Percentiles rank a stretch among this genome's conserved stretches.
Evolutionary conservation across 495 filamentous ascomycete genomes (phyloP).

Genomic region (Penicillium roqueforti): DNA sequence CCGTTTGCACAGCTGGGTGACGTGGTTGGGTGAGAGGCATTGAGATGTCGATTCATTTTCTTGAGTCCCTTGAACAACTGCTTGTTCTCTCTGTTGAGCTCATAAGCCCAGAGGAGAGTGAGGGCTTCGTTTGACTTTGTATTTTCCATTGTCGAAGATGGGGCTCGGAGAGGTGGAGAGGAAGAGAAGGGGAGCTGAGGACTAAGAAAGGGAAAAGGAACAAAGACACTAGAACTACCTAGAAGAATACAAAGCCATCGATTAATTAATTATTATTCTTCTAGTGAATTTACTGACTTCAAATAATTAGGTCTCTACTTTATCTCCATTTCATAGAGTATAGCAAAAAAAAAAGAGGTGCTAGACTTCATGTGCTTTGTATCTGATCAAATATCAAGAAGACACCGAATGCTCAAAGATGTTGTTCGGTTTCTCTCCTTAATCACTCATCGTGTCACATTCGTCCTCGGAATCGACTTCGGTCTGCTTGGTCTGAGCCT

Average conservation of each 20-base stretch:
- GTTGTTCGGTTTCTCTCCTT: neutral
- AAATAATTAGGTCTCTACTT: too few relatives aligned
- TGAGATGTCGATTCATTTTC: neutral
- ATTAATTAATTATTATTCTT: too few relatives aligned
- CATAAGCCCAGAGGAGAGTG: conserved; percentile 7
- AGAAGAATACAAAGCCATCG: too few relatives aligned
- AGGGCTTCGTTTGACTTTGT: neutral
- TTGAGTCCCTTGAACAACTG: conserved; percentile 3
- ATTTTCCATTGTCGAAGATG: neutral
- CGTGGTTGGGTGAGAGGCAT: neutral
- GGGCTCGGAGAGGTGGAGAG: neutral
- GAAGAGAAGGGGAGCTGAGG: neutral
- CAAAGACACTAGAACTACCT: too few relatives aligned
- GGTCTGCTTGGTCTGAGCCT: neutral
- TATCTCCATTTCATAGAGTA: too few relatives aligned
- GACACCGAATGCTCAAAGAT: too few relatives aligned
- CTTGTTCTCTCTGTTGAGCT: neutral
- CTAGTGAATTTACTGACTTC: too few relatives aligned
- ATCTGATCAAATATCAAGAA: too few relatives aligned
- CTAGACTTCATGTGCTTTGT: too few relatives aligned
- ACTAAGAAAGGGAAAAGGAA: too few relatives aligned
- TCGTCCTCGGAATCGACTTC: neutral
- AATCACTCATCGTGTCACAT: neutral
- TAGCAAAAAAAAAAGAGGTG: too few relatives aligned
- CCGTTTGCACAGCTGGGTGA: neutral